Percentiles rank a stretch among this genome's conserved stretches.
phyloP scores from a whole-genome alignment of 495 filamentous ascomycete species.

The Pyronema domesticum region DNA sequence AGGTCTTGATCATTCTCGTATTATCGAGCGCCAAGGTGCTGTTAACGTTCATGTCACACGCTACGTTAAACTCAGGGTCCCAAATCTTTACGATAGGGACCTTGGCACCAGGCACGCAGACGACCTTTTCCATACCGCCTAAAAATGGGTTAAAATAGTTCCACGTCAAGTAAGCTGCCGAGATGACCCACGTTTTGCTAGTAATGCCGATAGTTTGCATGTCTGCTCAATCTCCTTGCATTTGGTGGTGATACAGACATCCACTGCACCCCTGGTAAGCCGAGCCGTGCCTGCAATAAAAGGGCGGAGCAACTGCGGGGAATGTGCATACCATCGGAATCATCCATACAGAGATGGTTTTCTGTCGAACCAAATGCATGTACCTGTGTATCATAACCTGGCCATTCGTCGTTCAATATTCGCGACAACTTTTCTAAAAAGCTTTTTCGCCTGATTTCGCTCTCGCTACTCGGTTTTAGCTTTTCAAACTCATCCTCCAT shows the following conservation, averaged over 20 bases:
- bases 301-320: neutral
- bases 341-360: conserved; percentile 84
- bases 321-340: conserved; percentile 64
- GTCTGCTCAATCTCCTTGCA: conserved; percentile 71
- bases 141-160: conserved; percentile 6
- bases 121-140: conserved; percentile 94
- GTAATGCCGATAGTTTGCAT: conserved; percentile 67
- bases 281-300: neutral
- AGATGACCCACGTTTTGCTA: conserved; percentile 55
- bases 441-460: conserved; percentile 51
- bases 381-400: conserved; percentile 72
- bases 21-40: conserved; percentile 89
- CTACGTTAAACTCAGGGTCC: conserved; percentile 78
- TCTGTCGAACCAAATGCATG: conserved; percentile 94
- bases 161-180: neutral
- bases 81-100: conserved; percentile 98
- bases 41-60: conserved; percentile 99
- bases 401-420: conserved; percentile 78
- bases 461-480: conserved; percentile 65
- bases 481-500: conserved; percentile 69
- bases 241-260: conserved; percentile 88
- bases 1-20: conserved; percentile 94
- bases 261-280: conserved; percentile 40
- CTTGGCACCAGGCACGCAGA: conserved; percentile 83
- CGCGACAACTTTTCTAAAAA: conserved; percentile 74